Evolutionary conservation across 176 grass and related monocot genomes (phyloP).

Genomic region (Zoysia pacifica): DNA sequence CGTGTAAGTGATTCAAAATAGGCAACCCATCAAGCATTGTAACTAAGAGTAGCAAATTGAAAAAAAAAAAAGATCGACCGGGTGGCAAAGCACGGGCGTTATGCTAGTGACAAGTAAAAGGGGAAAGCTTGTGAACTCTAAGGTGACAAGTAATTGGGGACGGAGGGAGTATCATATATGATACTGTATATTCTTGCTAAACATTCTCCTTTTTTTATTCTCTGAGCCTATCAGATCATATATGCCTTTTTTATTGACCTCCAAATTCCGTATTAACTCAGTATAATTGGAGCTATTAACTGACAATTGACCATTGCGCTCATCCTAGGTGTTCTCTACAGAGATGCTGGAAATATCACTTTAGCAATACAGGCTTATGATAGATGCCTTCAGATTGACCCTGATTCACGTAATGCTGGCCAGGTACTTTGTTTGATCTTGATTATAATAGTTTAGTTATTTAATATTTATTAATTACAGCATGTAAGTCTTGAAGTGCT

Average conservation of each 20-base stretch:
- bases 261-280: neutral
- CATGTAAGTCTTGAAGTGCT: conserved; percentile 8
- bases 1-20: no score
- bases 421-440: conserved; percentile 59
- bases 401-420: conserved; percentile 96
- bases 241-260: neutral
- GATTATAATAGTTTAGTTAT: conserved; percentile 23
- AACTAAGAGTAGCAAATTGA: no score
- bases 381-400: conserved; percentile 92
- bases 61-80: no score
- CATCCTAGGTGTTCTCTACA: conserved; percentile 87
- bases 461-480: neutral
- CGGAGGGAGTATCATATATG: neutral
- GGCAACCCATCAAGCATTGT: no score
- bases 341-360: conserved; percentile 89
- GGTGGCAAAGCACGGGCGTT: no score
- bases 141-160: no score
- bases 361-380: conserved; percentile 89
- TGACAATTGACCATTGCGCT: conserved; percentile 32
- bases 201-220: neutral
- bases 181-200: neutral
- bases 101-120: no score
- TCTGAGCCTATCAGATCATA: no score
- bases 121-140: no score
- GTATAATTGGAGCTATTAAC: neutral